Evolutionary conservation across 164 flowering plant species (phyloP).

Genomic region (Vitis rotundifolia): DNA sequence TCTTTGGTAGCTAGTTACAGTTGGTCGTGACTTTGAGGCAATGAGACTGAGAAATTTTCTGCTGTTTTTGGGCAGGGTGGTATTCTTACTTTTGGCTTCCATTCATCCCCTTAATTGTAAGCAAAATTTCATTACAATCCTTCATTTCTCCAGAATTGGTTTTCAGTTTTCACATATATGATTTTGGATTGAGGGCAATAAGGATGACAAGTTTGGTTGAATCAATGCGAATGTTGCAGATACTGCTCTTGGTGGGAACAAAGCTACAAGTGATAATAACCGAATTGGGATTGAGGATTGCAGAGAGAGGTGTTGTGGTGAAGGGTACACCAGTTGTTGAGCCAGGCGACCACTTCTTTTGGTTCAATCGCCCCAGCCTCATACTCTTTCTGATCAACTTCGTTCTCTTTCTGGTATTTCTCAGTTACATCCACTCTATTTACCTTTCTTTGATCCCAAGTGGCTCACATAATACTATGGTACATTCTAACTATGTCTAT

Average conservation of each 20-base stretch:
- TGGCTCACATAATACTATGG: not conserved
- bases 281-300: conserved; percentile 48
- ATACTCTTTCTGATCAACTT: conserved; percentile 56
- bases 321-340: conserved; percentile 57
- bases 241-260: conserved; percentile 52
- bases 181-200: not conserved
- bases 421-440: not conserved
- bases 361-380: conserved; percentile 54
- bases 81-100: conserved; percentile 52
- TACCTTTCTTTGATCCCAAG: not conserved
- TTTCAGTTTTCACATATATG: not conserved
- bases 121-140: conserved; percentile 4
- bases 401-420: conserved; percentile 51
- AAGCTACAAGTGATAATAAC: conserved; percentile 64
- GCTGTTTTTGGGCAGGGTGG: conserved; percentile 40
- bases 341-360: conserved; percentile 61
- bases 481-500: not conserved
- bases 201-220: not conserved
- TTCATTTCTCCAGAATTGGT: no score
- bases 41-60: not conserved
- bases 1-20: not conserved
- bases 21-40: not conserved
- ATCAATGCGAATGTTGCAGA: conserved; percentile 27
- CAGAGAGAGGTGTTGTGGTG: conserved; percentile 56
- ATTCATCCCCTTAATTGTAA: conserved; percentile 54